Evolutionary conservation across 176 grass and related monocot species (phyloP).

Genomic region (Guadua angustifolia): DNA sequence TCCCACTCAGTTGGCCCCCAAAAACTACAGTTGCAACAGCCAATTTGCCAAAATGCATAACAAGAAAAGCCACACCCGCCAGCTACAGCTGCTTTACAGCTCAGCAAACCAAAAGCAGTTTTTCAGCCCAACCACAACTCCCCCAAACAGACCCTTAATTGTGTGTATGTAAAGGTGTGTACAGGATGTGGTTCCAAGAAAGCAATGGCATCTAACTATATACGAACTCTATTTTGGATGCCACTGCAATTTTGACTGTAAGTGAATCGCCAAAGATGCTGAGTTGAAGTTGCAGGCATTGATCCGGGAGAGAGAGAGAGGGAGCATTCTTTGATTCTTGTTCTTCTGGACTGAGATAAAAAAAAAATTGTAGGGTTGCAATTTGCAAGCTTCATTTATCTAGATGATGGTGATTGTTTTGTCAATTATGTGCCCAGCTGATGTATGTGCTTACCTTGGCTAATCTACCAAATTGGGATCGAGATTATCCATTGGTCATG

Average conservation of each 20-base stretch:
- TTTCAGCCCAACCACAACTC: no score
- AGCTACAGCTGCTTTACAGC: no score
- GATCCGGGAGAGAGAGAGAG: neutral
- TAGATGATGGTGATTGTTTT: conserved; percentile 24
- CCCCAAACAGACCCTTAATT: no score
- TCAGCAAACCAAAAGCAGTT: no score
- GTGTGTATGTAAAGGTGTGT: no score
- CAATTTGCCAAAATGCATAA: no score
- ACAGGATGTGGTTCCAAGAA: neutral
- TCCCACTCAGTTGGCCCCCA: no score
- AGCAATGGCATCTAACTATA: neutral
- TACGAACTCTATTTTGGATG: neutral
- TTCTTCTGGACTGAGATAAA: neutral
- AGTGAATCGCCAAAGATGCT: no score
- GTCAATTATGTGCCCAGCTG: neutral
- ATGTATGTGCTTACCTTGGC: conserved; percentile 45
- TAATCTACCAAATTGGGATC: neutral
- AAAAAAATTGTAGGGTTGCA: neutral
- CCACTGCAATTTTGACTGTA: neutral
- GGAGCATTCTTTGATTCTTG: neutral
- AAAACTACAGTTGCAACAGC: no score
- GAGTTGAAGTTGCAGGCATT: neutral
- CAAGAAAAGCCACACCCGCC: no score
- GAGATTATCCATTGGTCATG: neutral
- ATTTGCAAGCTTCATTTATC: neutral